Percentiles rank a stretch among this genome's conserved stretches.
Conservation (phyloP, 345 rosid genomes). For the Syzygium oleosum region DNA sequence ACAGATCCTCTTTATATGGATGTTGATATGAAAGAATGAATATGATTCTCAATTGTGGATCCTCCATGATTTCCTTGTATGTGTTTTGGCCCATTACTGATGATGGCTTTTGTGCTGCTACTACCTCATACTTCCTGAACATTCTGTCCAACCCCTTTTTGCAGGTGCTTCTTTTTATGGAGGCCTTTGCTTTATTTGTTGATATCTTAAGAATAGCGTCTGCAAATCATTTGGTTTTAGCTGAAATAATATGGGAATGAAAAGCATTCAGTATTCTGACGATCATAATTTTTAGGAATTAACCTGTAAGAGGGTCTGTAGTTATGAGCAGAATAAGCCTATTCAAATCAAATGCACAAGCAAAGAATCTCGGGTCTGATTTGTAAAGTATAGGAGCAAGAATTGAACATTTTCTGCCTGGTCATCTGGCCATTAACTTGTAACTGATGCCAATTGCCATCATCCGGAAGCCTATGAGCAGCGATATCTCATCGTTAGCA, state of each 20-base stretch:
- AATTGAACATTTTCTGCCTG: neutral
- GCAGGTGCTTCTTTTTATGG: neutral
- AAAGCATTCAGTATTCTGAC: neutral
- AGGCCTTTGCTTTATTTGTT: neutral
- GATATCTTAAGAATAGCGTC: neutral
- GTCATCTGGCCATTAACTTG: neutral
- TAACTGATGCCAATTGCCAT: neutral
- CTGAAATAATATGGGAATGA: neutral
- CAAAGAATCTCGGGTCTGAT: neutral
- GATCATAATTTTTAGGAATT: neutral
- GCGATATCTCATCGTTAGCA: neutral
- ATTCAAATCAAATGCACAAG: neutral
- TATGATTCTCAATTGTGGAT: neutral
- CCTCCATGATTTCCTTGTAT: neutral
- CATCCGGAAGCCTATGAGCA: neutral
- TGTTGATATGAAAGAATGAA: neutral
- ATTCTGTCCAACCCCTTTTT: neutral
- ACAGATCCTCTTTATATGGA: neutral
- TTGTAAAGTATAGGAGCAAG: neutral
- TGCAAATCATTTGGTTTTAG: neutral
- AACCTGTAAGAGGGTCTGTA: neutral
- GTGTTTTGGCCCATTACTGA: neutral
- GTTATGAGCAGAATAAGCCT: neutral
- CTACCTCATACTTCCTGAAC: neutral
- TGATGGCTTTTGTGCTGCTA: neutral